These are phyloP conservation scores for Saccharomycopsis sp. DNA, from an alignment of 805 yeast genomes.

Conservation along the genomic window DNA sequence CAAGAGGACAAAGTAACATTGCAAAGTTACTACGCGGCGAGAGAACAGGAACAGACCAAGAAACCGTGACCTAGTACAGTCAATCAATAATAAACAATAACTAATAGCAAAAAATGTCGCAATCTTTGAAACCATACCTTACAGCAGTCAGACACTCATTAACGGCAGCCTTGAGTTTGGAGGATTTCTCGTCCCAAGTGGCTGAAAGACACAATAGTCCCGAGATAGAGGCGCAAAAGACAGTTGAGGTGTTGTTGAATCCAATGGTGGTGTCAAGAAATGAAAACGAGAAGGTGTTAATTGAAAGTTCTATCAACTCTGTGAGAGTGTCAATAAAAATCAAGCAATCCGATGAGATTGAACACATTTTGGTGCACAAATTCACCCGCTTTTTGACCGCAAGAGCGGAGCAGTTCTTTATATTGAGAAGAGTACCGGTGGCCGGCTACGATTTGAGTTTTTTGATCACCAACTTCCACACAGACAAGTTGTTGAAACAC, in stretches of 20 bases:
- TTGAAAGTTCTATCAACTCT: slow-evolving; percentile 91
- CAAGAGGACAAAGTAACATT: too few species aligned
- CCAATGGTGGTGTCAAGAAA: slow-evolving; percentile 89
- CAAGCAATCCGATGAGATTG: slow-evolving; percentile 97
- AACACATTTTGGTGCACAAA: slow-evolving; percentile 87
- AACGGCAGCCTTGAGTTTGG: slow-evolving; percentile 87
- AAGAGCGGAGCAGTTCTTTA: slow-evolving; percentile 91
- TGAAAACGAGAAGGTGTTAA: slow-evolving; percentile 85
- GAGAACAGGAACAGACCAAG: background rate
- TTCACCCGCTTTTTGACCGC: slow-evolving; percentile 90
- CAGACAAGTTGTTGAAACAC: slow-evolving; percentile 91
- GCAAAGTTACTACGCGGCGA: too few species aligned
- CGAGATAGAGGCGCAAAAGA: slow-evolving; percentile 81
- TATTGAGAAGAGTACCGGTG: slow-evolving; percentile 85
- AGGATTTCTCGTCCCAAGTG: slow-evolving; percentile 89
- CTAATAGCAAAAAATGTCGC: slow-evolving; percentile 53
- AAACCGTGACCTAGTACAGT: background rate
- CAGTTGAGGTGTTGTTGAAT: slow-evolving; percentile 78
- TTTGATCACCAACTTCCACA: slow-evolving; percentile 87
- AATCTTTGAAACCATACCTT: slow-evolving; percentile 91
- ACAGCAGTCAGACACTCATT: slow-evolving; percentile 90
- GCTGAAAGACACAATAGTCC: slow-evolving; percentile 98
- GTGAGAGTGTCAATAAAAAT: slow-evolving; percentile 86
- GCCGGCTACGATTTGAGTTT: slow-evolving; percentile 91
- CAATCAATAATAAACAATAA: background rate